A percentile compares a stretch with the other conserved stretches of the same genome.
Evolutionary conservation across 2,329 filamentous ascomycete genomes (phyloP).

Genomic region (Alternaria alternata): DNA sequence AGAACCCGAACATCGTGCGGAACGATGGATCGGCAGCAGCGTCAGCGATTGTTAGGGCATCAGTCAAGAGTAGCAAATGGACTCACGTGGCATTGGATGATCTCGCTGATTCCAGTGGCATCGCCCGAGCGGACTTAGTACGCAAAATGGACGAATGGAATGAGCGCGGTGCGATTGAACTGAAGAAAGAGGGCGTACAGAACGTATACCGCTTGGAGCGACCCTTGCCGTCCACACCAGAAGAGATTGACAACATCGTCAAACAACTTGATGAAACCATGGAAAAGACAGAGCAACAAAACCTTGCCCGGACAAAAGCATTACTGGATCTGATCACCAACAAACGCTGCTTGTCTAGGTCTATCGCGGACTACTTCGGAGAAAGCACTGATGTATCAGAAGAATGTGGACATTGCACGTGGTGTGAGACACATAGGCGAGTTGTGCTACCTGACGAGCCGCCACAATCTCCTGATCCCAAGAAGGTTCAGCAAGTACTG

Average conservation of each 20-base stretch:
- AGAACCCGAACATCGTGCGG: constrained; percentile 44
- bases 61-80: constrained; percentile 54
- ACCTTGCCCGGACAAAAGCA: constrained; percentile 59
- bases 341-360: constrained; percentile 60
- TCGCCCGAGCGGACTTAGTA: constrained; percentile 60
- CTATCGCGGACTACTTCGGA: constrained; percentile 66
- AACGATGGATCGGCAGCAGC: constrained; percentile 55
- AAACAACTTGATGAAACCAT: constrained; percentile 61
- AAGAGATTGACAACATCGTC: constrained; percentile 57
- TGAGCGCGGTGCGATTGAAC: constrained; percentile 58
- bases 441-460: constrained; percentile 52
- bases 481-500: constrained; percentile 57
- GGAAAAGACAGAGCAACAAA: constrained; percentile 62
- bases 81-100: constrained; percentile 60
- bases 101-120: constrained; percentile 39
- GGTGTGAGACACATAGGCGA: constrained; percentile 47
- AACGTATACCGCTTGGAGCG: constrained; percentile 63
- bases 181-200: constrained; percentile 62
- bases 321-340: constrained; percentile 64
- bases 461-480: constrained; percentile 51
- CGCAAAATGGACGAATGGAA: constrained; percentile 64
- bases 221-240: constrained; percentile 54
- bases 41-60: constrained; percentile 54
- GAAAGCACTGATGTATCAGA: constrained; percentile 56
- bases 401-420: constrained; percentile 66